Evolutionary conservation across 352 stramenopile genomes (phyloP), one percentile per base, ranked within the genome.

Genomic region (Globisporangium cederbergense): DNA sequence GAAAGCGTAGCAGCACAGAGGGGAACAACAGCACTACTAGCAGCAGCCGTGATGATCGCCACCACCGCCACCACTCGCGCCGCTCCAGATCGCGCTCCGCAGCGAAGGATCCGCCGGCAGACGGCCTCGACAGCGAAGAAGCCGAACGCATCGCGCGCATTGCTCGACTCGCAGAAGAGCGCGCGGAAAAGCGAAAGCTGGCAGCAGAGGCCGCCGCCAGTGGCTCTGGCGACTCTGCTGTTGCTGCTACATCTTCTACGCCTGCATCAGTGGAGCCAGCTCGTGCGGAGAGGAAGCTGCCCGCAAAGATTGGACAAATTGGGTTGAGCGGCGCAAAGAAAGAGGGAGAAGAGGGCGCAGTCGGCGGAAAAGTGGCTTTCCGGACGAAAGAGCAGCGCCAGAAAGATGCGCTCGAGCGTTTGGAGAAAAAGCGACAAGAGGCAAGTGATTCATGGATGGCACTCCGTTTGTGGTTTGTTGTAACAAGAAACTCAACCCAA

Each of bases 361-460:
- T 59, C 0, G 56, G 46, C 1, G 30, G 59, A 34, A 90, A 90
- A 64, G 81, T 89, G 1, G 73, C 58, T 49, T 96, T 96, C 65
- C 77, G 82, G 0, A 89, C 85, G 4, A 96, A 94, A 56, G 85
- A 77, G 30, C 83, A 96, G 75, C 75, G 88, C 34, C 74, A 95
- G 65, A 71, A 90, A 64, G 77, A 91, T 4, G 88, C 86, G 20
- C 72, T 95, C 18, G 79, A 78, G 68, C 75, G 72, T 25, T 71
- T 96, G 25, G 76, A 94, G 59, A 73, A 83, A 62, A 90, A 95
- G 71, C 85, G 85, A 3, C 47, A 68, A 32, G 81, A 91, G 73
- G 78, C 78, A 49, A 2, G 7, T 8, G 20, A 7, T 11, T 22
- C 18, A 20, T 36, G 13, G 42, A 7, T 46, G 55, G 2, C 36